Base-by-base conservation (phyloP, 352 stramenopile genomes). In the Plasmopara viticola region DNA sequence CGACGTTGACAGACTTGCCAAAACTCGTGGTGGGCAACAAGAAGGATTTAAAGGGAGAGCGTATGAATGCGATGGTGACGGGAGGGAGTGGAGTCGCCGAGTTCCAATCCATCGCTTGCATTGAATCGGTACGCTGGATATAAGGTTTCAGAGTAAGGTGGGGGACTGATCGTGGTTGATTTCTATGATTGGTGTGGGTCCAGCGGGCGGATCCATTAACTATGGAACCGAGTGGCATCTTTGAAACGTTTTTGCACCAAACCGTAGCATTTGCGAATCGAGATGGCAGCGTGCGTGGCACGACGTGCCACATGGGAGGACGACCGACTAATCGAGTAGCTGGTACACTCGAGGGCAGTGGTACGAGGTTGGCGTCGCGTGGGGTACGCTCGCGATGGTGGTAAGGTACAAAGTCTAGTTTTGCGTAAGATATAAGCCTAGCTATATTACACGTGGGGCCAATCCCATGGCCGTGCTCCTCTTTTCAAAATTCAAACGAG, bases 21-120 rank as follows among this genome's bases (percentile, higher is more conserved):
- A 89, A 88, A 56, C 68, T 94, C 6, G 64, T 94, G 20, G 51
- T 94, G n/a, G 84, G 81, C 39, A 92, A 80, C 62, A 94, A 94
- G 60, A 73, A 70, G 34, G 84, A 94, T 51, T 56, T 72, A 1
- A 41, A 87, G 15, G 40, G 48, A 5, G 37, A 49, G 0, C 62
- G 64, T 6, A 72, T 73, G 59, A 63, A 72, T 1, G 33, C 63
- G 18, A 62, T 51, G 17, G 2, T 38, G 9, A 38, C 20, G 20
- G 20, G 20, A 25, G 20, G 20, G 20, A 25, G 20, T 25, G 53
- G 54, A 1, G 47, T 65, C 2, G 33, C 62, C 0, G 78, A 89
- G 38, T 69, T 89, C 46, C 55, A 76, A 14, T 66, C 70, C 9
- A 59, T 84, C 46, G 49, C 83, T 35, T 68, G 53, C 17, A 70